Base-by-base conservation (phyloP, 495 filamentous ascomycete genomes). In the Penicillium lividum region DNA sequence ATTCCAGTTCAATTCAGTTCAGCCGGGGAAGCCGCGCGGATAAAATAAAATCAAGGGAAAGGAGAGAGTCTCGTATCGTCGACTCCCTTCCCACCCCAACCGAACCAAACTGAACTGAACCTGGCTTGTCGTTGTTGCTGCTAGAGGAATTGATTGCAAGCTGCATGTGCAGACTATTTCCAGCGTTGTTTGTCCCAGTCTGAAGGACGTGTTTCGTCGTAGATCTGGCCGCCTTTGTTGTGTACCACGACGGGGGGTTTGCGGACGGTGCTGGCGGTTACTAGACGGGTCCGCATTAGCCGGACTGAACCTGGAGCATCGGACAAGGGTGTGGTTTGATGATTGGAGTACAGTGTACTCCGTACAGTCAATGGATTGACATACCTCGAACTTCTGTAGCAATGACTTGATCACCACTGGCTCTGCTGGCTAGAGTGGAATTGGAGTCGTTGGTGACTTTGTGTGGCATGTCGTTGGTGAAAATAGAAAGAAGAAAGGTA, bases 161-260 rank as follows among this genome's bases (percentile, higher is more conserved):
- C 33, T 47, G 50, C 28, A 40, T 50, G 1, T 16, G 43, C 28
- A 22, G 50, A 64, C 62, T 75, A 80, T 64, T 80, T 78, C 77
- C 77, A 80, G 50, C 77, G 77, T 60, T 77, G 76, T 60, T 77
- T 77, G 65, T 80, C 77, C 77, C 75, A 78, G 57, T 76, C 75
- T 3, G 75, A 74, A 11, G 77, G 74, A 60, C 77, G 68, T 16
- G 74, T 80, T 56, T 80, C 76, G 57, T 80, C 77, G 64, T 74
- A 80, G 56, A 70, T 75, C 45, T 72, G 77, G 54, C 77, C 77
- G 49, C 76, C 75, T 61, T 72, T 69, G 64, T 80, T 78, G 57
- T 78, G 75, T 44, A 80, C 56, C 22, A 80, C 57, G 25, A 77
- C 75, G 22, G 70, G 68, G 22, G 73, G 69, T 66, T 76, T 74